These are phyloP conservation scores for Pilaira anomala DNA, from an alignment of 192 early-diverging fungal species.

Conservation along the genomic window DNA sequence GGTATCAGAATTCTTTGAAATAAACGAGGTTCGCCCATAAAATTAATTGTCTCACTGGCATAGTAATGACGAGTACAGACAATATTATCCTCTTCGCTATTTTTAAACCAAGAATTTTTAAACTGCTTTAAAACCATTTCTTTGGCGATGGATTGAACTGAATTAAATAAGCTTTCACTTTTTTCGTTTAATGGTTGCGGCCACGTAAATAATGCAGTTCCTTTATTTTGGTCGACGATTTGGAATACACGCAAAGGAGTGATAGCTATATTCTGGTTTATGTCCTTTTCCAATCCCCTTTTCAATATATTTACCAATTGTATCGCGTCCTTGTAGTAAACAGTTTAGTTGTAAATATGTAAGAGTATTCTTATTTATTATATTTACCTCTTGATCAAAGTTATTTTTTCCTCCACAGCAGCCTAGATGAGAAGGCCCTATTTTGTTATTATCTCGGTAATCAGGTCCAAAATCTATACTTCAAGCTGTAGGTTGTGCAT, in stretches of 20 bases:
- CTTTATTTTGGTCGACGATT: conserved; percentile 1
- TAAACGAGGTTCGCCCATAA: neutral
- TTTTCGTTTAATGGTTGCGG: neutral
- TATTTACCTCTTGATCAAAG: neutral
- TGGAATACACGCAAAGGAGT: conserved; percentile 6
- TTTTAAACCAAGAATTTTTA: neutral
- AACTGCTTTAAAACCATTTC: conserved; percentile 2
- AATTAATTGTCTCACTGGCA: neutral
- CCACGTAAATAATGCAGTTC: conserved; percentile 2
- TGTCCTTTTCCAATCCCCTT: neutral
- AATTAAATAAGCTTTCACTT: neutral
- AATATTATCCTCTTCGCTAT: too few relatives aligned
- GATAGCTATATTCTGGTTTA: neutral
- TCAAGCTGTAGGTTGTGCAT: neutral
- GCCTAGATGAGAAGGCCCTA: too few relatives aligned
- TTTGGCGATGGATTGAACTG: conserved; percentile 2
- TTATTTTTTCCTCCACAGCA: neutral
- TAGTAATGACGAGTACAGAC: conserved; percentile 3
- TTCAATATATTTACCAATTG: neutral
- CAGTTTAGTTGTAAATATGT: neutral
- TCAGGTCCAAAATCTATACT: neutral
- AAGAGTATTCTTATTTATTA: neutral
- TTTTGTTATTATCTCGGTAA: neutral
- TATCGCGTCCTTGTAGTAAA: conserved; percentile 5
- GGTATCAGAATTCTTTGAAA: conserved; percentile 1